phyloP scores from a whole-genome alignment of 1,284 basidiomycete genomes.

The Anthracocystis setariae region DNA sequence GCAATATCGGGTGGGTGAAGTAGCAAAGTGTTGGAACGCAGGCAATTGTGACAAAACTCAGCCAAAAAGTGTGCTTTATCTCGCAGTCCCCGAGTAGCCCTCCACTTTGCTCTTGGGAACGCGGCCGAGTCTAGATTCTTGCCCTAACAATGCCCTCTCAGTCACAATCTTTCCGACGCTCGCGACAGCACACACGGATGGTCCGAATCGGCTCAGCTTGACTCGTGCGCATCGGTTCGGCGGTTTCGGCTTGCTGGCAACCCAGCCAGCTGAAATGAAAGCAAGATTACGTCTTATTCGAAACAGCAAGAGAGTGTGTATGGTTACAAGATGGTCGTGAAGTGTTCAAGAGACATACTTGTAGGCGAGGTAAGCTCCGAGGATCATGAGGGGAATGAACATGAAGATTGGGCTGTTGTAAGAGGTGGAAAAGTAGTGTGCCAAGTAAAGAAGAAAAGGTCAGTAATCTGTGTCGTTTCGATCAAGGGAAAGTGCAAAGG shows the following conservation, averaged over 20 bases:
- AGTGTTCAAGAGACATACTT: slow-evolving; percentile 47
- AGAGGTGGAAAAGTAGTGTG: not conserved
- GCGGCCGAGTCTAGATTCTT: slow-evolving; percentile 3
- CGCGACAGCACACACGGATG: not conserved
- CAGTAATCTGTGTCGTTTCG: not conserved
- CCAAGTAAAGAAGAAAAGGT: not conserved
- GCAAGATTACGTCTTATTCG: slow-evolving; percentile 8
- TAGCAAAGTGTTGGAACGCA: not conserved
- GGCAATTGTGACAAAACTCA: not conserved
- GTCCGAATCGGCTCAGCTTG: no score
- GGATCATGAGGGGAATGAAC: slow-evolving; percentile 58
- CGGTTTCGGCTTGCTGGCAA: not conserved
- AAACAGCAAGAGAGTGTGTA: slow-evolving; percentile 2
- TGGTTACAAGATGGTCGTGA: slow-evolving; percentile 6
- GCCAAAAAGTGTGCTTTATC: not conserved
- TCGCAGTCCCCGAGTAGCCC: not conserved
- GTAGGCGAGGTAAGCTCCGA: slow-evolving; percentile 58
- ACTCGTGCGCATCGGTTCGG: no score
- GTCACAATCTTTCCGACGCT: not conserved
- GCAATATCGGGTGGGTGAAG: not conserved
- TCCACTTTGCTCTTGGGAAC: slow-evolving; percentile 21
- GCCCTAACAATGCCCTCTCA: no score
- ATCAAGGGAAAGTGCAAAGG: no score
- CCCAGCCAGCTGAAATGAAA: not conserved
- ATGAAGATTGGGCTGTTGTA: slow-evolving; percentile 58